These are phyloP conservation scores for Blepharisma japonicum DNA, from an alignment of 73 alveolate species.

Conservation along the genomic window DNA sequence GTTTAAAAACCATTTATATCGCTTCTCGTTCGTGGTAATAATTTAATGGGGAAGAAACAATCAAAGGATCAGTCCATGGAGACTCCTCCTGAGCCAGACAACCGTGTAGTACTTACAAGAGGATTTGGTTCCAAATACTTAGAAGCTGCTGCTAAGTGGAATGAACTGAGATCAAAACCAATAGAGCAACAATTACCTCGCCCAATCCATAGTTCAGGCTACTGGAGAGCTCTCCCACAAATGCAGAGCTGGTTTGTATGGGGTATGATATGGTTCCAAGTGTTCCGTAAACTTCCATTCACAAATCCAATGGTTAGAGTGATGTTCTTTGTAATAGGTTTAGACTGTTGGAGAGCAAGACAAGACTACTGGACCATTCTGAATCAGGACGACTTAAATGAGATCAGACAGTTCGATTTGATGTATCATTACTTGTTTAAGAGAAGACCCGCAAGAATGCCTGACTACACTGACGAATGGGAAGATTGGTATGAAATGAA, in stretches of 20 bases:
- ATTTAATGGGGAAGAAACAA: too few relatives aligned
- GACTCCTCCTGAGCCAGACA: conserved; percentile 1
- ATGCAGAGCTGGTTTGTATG: neutral
- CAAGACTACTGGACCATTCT: neutral
- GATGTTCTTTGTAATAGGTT: neutral
- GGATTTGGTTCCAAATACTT: neutral
- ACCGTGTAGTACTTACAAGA: neutral
- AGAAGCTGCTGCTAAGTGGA: neutral
- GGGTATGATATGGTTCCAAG: neutral
- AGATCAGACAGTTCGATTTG: conserved; percentile 4
- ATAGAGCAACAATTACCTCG: too few relatives aligned
- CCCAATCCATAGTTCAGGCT: too few relatives aligned
- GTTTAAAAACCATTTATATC: too few relatives aligned
- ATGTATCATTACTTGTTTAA: neutral
- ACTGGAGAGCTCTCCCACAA: too few relatives aligned
- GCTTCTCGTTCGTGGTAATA: too few relatives aligned
- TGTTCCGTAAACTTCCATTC: conserved; percentile 1
- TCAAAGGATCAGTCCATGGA: too few relatives aligned
- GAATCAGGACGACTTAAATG: conserved; percentile 8
- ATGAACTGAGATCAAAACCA: neutral
- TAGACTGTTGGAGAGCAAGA: conserved; percentile 20
- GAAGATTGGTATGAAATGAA: conserved; percentile 19
- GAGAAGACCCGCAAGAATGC: neutral
- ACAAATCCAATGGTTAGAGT: conserved; percentile 16
- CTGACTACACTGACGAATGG: neutral